phyloP scores from a whole-genome alignment of 345 rosid genomes.

The Lepidium africanum region DNA sequence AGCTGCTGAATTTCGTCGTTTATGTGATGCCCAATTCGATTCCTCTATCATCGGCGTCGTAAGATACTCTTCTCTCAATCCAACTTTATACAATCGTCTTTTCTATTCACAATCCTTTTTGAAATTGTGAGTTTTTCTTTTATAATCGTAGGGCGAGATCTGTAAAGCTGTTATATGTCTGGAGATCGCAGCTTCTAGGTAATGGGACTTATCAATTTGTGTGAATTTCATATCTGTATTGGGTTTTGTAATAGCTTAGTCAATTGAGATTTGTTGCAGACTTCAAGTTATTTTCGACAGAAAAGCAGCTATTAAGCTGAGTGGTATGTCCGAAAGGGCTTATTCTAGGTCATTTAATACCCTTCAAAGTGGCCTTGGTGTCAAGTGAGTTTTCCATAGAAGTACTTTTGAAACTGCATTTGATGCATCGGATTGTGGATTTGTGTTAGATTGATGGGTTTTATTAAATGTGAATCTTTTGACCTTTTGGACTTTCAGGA shows the following conservation, averaged over 20 bases:
- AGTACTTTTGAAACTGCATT: neutral
- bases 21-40: constrained; percentile 73
- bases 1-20: constrained; percentile 84
- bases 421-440: neutral
- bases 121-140: neutral
- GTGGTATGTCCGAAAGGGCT: constrained; percentile 17
- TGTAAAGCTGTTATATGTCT: constrained; percentile 80
- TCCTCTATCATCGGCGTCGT: constrained; percentile 83
- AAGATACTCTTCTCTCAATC: constrained; percentile 5
- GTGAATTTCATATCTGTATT: neutral
- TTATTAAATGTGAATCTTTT: neutral
- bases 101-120: neutral
- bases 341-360: constrained; percentile 37
- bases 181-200: constrained; percentile 80
- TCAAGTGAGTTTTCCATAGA: constrained; percentile 41
- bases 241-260: neutral
- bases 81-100: neutral
- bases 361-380: constrained; percentile 17
- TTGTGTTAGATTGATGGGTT: neutral
- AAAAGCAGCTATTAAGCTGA: neutral
- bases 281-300: neutral
- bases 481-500: neutral
- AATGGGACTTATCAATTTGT: neutral
- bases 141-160: constrained; percentile 57
- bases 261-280: neutral